Conservation (phyloP, 2,329 filamentous ascomycete species). For the Juglanconis juglandina region DNA sequence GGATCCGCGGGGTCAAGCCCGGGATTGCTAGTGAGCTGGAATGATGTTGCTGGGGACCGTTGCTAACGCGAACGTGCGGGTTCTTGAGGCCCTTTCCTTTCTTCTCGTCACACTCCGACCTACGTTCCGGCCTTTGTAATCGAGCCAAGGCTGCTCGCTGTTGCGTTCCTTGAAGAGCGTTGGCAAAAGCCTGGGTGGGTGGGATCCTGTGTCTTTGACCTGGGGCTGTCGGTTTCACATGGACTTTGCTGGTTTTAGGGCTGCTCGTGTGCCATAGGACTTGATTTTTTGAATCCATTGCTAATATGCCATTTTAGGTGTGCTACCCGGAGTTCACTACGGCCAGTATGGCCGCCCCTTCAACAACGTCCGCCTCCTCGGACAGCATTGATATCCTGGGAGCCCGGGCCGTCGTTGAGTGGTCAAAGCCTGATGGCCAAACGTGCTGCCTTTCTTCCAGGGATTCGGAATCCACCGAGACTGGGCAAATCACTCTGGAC, state of each 20-base stretch:
- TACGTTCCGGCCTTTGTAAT: not conserved
- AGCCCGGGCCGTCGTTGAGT: not conserved
- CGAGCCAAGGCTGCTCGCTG: conserved; percentile 9
- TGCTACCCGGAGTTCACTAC: not conserved
- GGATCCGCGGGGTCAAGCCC: conserved; percentile 9
- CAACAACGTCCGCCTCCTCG: not conserved
- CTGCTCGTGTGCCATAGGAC: not conserved
- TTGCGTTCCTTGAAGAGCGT: not conserved
- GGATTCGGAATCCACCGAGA: not conserved
- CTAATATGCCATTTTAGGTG: not conserved
- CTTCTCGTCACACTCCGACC: not conserved
- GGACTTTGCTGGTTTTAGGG: not conserved
- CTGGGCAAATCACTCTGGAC: not conserved
- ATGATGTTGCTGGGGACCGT: not conserved
- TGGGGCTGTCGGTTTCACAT: not conserved
- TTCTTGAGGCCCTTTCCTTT: not conserved
- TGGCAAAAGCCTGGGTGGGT: conserved; percentile 11
- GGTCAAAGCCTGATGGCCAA: not conserved
- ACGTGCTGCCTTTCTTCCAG: not conserved
- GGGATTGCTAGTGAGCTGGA: conserved; percentile 8
- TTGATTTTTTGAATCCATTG: not conserved
- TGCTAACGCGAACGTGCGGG: conserved; percentile 11
- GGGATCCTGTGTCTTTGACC: conserved; percentile 4
- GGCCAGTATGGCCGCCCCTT: not conserved
- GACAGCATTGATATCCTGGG: not conserved